Evolutionary conservation across 306 rosid species (phyloP).

Genomic region (Lithocarpus polystachyus): DNA sequence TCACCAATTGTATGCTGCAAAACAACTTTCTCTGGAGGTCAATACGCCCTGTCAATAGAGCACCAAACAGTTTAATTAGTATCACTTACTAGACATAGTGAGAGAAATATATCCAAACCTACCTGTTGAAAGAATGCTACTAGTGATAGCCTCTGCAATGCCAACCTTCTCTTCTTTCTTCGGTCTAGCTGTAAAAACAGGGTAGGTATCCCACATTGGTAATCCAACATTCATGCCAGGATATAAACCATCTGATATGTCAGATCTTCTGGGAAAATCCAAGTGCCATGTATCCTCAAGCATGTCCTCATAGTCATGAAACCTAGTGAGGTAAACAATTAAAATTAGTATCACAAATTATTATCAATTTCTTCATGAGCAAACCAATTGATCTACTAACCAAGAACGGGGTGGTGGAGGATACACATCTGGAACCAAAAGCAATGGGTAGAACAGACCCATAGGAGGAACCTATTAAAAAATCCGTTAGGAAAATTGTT

Average conservation of each 20-base stretch:
- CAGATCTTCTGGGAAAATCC: slow-evolving; percentile 78
- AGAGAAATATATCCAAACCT: slow-evolving; percentile 11
- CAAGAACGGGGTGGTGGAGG: slow-evolving; percentile 96
- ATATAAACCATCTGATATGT: slow-evolving; percentile 64
- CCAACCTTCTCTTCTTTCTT: slow-evolving; percentile 91
- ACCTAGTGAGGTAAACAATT: slow-evolving; percentile 45
- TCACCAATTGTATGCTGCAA: slow-evolving; percentile 93
- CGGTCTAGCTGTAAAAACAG: slow-evolving; percentile 64
- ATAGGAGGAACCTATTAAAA: slow-evolving; percentile 79
- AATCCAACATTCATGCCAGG: slow-evolving; percentile 64
- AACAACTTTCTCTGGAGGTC: slow-evolving; percentile 94
- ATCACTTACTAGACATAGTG: slow-evolving; percentile 1
- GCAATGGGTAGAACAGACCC: slow-evolving; percentile 92
- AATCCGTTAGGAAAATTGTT: slow-evolving; percentile 11
- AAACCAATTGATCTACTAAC: slow-evolving; percentile 41
- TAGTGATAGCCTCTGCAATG: slow-evolving; percentile 88
- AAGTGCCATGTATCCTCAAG: slow-evolving; percentile 87
- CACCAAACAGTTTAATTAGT: slow-evolving; percentile 25
- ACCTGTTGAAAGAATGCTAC: slow-evolving; percentile 93
- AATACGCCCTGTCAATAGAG: slow-evolving; percentile 70
- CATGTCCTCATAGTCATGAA: slow-evolving; percentile 85
- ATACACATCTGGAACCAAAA: slow-evolving; percentile 86
- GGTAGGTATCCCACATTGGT: slow-evolving; percentile 91
- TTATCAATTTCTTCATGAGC: not conserved
- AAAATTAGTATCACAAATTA: slow-evolving; percentile 8